Base-by-base conservation (phyloP, 2,329 filamentous ascomycete species). In the Amesomyces nigricolor region DNA sequence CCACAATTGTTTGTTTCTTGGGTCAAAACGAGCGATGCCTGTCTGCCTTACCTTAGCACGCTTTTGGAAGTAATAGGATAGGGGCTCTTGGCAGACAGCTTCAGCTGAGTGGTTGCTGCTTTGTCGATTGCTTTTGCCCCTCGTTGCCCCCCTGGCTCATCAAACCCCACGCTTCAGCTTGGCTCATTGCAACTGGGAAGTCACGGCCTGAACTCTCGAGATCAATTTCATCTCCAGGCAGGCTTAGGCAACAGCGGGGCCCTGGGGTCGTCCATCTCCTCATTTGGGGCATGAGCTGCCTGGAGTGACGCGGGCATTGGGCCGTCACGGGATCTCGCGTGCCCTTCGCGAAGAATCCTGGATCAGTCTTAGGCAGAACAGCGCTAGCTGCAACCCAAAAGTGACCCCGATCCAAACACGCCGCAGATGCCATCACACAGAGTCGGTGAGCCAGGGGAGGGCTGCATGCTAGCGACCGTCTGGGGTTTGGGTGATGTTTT, bases 241-340 rank as follows among this genome's bases (percentile, higher is more conserved):
- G 5, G 1, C 29, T 11, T 10, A 53, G 51, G 51, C 51, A 53
- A n/a, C 51, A 39, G 32, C 17, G n/a, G 14, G 26, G 14, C 22
- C 32, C 46, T 43, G 46, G 16, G 26, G 13, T 2, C 42, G 29
- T 19, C 2, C 5, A 48, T 22, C 43, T 38, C 22, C 14, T 6
- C 8, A 26, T 26, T 7, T 42, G 32, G 8, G 32, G 11, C 32
- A 9, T 35, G 32, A 13, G 32, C 22, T 14, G 29, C 22, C 37
- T 13, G 29, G 11, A 6, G 14, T 8, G 10, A 16, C 30, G 17
- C 22, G 35, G 22, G 19, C 22, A 26, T 14, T 39, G n/a, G 46
- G 47, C 45, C 16, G 51, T 61, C 61, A 63, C 61, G 56, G 39
- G 58, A 61, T 40, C 39, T 60, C 51, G 61, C 55, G 58, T 56